Conservation (phyloP, 257 asterid genomes). For the Plantago ovata region DNA sequence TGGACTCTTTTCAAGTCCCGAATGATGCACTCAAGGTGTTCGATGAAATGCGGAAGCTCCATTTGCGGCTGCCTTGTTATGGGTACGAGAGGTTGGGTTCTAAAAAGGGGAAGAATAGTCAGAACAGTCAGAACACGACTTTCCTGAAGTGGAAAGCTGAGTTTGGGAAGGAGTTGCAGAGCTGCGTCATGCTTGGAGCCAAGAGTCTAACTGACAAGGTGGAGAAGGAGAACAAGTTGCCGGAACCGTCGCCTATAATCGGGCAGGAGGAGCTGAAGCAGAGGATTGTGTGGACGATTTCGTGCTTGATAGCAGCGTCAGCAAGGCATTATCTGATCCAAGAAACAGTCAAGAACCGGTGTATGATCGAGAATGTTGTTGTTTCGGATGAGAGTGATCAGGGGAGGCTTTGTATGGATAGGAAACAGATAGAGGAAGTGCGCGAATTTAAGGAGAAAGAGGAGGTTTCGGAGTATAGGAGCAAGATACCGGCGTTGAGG, state of each 20-base stretch:
- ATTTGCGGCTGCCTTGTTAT: slow-evolving; percentile 39
- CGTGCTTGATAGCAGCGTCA: slow-evolving; percentile 64
- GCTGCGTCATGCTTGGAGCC: slow-evolving; percentile 61
- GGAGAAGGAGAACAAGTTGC: not conserved
- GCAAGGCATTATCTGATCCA: slow-evolving; percentile 53
- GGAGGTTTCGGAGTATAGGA: slow-evolving; percentile 24
- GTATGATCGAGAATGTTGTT: slow-evolving; percentile 31
- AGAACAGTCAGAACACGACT: slow-evolving; percentile 9
- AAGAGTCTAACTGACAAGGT: slow-evolving; percentile 29
- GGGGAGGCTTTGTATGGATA: slow-evolving; percentile 52
- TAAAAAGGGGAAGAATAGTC: slow-evolving; percentile 11
- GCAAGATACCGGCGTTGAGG: slow-evolving; percentile 54
- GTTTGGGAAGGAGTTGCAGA: slow-evolving; percentile 56
- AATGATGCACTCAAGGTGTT: slow-evolving; percentile 37
- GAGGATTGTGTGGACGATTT: slow-evolving; percentile 63
- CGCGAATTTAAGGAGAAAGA: slow-evolving; percentile 19
- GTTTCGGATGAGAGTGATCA: slow-evolving; percentile 54
- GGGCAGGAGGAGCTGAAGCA: slow-evolving; percentile 50
- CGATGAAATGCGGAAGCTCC: slow-evolving; percentile 36
- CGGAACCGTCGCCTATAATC: slow-evolving; percentile 20
- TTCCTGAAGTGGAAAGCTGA: slow-evolving; percentile 70
- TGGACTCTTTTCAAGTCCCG: slow-evolving; percentile 30
- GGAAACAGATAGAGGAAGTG: slow-evolving; percentile 44
- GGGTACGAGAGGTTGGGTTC: slow-evolving; percentile 14
- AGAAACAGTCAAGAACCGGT: slow-evolving; percentile 30